Evolutionary conservation across 1,284 basidiomycete genomes (phyloP).

Genomic region (Fomes fomentarius): DNA sequence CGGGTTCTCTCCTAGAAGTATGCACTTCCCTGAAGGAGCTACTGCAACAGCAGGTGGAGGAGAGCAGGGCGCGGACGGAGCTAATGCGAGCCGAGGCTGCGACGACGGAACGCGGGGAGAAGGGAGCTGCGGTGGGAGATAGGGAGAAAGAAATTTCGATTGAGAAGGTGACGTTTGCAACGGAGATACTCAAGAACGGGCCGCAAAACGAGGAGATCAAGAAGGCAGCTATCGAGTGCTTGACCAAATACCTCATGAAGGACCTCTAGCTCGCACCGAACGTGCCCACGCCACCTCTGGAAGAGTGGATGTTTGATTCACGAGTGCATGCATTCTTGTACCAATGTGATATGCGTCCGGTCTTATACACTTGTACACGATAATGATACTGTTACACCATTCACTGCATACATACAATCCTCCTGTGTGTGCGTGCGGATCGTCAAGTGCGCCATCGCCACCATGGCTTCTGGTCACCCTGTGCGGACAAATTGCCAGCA

Average conservation of each 20-base stretch:
- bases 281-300: no score
- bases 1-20: slow-evolving; percentile 57
- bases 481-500: not conserved
- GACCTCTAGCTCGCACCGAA: slow-evolving; percentile 1
- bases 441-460: slow-evolving; percentile 20
- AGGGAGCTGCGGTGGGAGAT: slow-evolving; percentile 15
- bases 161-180: slow-evolving; percentile 65
- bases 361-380: not conserved
- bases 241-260: slow-evolving; percentile 56
- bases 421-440: not conserved
- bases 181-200: slow-evolving; percentile 59
- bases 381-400: not conserved
- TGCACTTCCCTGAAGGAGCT: slow-evolving; percentile 64
- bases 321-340: not conserved
- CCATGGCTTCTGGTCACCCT: slow-evolving; percentile 16
- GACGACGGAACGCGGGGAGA: slow-evolving; percentile 34
- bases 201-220: slow-evolving; percentile 58
- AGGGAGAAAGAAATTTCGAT: slow-evolving; percentile 54
- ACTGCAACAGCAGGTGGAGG: slow-evolving; percentile 61
- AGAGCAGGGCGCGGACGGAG: slow-evolving; percentile 62
- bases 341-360: not conserved
- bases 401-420: not conserved
- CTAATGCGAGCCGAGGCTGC: slow-evolving; percentile 48
- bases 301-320: no score
- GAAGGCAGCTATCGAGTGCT: slow-evolving; percentile 67